These are phyloP conservation scores for Trametes polyzona DNA, from an alignment of 1,284 basidiomycete species.

Conservation along the genomic window DNA sequence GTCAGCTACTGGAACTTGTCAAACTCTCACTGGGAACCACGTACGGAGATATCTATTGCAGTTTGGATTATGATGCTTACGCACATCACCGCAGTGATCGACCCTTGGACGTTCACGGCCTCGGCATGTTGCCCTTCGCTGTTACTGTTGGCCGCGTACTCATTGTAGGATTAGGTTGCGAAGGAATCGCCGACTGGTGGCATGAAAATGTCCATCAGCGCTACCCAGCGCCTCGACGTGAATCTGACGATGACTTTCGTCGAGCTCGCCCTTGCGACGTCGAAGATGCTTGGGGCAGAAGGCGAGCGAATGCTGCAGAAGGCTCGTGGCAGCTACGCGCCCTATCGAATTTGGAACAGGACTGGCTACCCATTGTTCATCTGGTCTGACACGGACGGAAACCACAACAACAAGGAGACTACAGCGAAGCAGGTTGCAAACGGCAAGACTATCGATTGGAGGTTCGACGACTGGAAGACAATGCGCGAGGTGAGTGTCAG, in stretches of 20 bases:
- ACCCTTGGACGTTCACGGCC: conserved; percentile 93
- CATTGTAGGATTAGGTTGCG: conserved; percentile 44
- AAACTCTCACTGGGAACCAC: conserved; percentile 99
- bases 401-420: conserved; percentile 47
- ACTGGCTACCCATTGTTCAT: conserved; percentile 85
- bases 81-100: conserved; percentile 66
- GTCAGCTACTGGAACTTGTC: conserved; percentile 98
- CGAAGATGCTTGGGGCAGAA: conserved; percentile 76
- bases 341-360: conserved; percentile 91
- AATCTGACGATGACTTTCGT: conserved; percentile 94
- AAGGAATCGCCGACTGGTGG: conserved; percentile 59
- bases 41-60: conserved; percentile 43
- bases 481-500: conserved; percentile 81
- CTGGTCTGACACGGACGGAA: conserved; percentile 78
- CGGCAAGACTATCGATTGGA: conserved; percentile 88
- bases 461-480: conserved; percentile 96
- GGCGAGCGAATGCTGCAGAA: conserved; percentile 74
- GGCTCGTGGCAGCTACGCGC: conserved; percentile 86
- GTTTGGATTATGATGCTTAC: background rate
- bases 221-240: conserved; percentile 87
- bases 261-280: conserved; percentile 81
- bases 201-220: conserved; percentile 68
- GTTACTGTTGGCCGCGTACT: background rate
- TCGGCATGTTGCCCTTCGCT: conserved; percentile 50
- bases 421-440: conserved; percentile 64